Evolutionary conservation across 805 yeast species (phyloP).

Genomic region (Saturnispora dispora): DNA sequence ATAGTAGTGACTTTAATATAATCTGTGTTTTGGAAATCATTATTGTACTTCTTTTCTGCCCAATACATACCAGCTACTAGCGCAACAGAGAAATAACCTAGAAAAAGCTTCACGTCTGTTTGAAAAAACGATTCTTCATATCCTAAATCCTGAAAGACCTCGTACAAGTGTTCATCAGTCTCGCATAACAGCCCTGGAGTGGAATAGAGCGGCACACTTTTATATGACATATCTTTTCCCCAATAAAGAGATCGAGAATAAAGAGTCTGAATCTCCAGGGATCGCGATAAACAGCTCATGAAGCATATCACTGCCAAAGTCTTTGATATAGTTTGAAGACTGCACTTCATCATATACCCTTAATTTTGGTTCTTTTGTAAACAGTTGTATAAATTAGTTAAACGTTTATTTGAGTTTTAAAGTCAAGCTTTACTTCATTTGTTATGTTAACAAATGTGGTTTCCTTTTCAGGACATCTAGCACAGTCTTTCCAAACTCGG

Average conservation of each 20-base stretch:
- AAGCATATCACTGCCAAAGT: background rate
- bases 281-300: constrained; percentile 1
- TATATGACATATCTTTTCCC: constrained; percentile 11
- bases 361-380: background rate
- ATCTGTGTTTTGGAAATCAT: constrained; percentile 32
- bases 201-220: constrained; percentile 32
- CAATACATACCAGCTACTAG: constrained; percentile 38
- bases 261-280: background rate
- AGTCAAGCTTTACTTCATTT: constrained; percentile 12
- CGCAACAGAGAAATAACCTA: constrained; percentile 40
- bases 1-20: constrained; percentile 29
- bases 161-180: constrained; percentile 40
- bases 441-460: constrained; percentile 60
- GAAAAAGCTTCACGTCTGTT: constrained; percentile 37
- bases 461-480: constrained; percentile 62
- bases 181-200: constrained; percentile 38
- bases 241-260: background rate
- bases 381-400: no score
- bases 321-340: background rate
- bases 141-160: constrained; percentile 34
- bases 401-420: background rate
- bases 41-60: constrained; percentile 38
- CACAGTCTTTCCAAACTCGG: constrained; percentile 86
- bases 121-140: constrained; percentile 39
- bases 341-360: background rate